phyloP scores from a whole-genome alignment of 495 filamentous ascomycete genomes.

The Parmelia sp. region DNA sequence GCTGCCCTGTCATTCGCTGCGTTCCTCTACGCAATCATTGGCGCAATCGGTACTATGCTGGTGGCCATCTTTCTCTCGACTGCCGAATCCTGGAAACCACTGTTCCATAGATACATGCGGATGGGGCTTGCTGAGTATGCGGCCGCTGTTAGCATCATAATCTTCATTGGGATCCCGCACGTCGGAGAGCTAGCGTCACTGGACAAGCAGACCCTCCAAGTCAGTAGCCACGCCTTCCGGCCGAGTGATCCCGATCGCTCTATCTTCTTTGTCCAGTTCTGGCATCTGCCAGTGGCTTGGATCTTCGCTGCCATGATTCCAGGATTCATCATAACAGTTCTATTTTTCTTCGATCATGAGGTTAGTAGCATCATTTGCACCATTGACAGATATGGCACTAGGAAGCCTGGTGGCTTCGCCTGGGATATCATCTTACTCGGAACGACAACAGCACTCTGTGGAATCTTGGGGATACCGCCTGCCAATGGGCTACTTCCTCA shows the following conservation, averaged over 20 bases:
- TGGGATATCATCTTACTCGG: slow-evolving; percentile 66
- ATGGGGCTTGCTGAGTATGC: slow-evolving; percentile 63
- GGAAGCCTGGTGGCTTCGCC: slow-evolving; percentile 61
- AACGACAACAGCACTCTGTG: slow-evolving; percentile 62
- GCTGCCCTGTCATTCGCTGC: slow-evolving; percentile 55
- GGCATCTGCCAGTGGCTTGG: slow-evolving; percentile 57
- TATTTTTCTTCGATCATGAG: slow-evolving; percentile 73
- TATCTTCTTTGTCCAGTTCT: slow-evolving; percentile 60
- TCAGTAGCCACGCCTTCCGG: slow-evolving; percentile 48
- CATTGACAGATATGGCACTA: slow-evolving; percentile 57
- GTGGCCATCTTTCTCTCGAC: slow-evolving; percentile 60
- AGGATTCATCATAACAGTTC: slow-evolving; percentile 58
- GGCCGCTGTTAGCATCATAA: slow-evolving; percentile 63
- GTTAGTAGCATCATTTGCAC: slow-evolving; percentile 73
- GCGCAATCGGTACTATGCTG: slow-evolving; percentile 62
- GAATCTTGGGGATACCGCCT: slow-evolving; percentile 63
- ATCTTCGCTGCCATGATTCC: slow-evolving; percentile 59
- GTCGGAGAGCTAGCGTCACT: slow-evolving; percentile 56
- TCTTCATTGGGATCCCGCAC: slow-evolving; percentile 61
- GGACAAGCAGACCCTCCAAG: slow-evolving; percentile 56
- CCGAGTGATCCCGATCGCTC: slow-evolving; percentile 53
- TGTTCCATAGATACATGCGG: slow-evolving; percentile 61
- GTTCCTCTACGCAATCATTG: slow-evolving; percentile 65
- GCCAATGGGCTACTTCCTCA: slow-evolving; percentile 65
- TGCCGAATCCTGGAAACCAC: slow-evolving; percentile 56